These are phyloP conservation scores for Auricularia heimuer DNA, from an alignment of 768 basidiomycete genomes.

Conservation along the genomic window DNA sequence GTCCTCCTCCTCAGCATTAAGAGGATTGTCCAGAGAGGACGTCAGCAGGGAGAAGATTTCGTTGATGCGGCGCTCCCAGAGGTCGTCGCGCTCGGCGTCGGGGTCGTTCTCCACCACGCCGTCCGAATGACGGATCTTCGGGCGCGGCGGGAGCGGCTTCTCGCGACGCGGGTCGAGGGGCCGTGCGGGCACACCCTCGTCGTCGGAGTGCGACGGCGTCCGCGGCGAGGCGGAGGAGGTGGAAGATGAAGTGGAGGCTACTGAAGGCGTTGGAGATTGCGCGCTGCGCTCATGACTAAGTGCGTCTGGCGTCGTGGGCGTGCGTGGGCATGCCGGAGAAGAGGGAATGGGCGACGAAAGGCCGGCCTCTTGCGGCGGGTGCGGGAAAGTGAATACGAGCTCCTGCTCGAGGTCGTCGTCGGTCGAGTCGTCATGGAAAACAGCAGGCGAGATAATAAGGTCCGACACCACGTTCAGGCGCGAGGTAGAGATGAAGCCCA, in stretches of 20 bases:
- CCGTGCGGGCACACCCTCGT: background rate
- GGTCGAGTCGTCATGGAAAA: background rate
- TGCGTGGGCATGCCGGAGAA: background rate
- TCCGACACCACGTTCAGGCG: background rate
- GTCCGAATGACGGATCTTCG: background rate
- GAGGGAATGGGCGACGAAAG: background rate
- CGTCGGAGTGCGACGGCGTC: background rate
- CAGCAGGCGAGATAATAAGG: background rate
- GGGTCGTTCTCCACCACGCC: background rate
- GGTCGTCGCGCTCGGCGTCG: background rate
- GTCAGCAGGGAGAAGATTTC: background rate
- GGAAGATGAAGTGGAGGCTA: background rate
- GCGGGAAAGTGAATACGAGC: background rate
- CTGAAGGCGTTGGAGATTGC: background rate
- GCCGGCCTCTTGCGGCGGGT: background rate
- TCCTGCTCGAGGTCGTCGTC: background rate
- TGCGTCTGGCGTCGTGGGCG: background rate
- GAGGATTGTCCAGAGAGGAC: background rate
- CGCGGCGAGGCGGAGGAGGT: background rate
- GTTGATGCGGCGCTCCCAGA: conserved; percentile 1
- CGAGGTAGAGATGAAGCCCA: background rate
- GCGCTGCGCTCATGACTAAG: background rate
- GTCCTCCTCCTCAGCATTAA: background rate
- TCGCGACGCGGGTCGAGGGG: background rate
- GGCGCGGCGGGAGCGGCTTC: background rate